Evolutionary conservation across 306 rosid species (phyloP).

Genomic region (Hippophae tibetana): DNA sequence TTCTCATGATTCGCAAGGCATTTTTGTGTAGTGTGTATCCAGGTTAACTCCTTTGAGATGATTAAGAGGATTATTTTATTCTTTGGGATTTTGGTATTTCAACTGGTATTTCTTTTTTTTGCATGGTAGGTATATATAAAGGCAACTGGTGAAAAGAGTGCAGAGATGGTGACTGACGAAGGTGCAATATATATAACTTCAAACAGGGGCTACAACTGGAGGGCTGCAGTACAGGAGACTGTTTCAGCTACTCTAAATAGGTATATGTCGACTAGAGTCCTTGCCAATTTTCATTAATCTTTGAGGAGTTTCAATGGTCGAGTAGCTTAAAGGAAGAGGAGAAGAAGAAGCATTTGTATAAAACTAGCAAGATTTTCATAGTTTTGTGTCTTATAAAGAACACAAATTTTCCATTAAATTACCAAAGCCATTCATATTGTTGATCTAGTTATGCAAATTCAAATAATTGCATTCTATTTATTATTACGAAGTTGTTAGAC

Average conservation of each 20-base stretch:
- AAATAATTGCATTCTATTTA: too few relatives aligned
- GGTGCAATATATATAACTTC: constrained; percentile 91
- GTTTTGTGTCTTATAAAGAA: too few relatives aligned
- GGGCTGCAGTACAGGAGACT: constrained; percentile 93
- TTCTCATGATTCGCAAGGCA: too few relatives aligned
- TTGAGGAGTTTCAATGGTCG: constrained; percentile 2
- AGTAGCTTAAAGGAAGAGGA: neutral
- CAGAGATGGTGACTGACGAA: constrained; percentile 97
- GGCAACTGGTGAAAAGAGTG: constrained; percentile 87
- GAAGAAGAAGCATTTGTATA: neutral
- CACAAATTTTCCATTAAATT: too few relatives aligned
- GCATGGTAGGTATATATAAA: constrained; percentile 65
- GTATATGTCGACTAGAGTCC: constrained; percentile 31
- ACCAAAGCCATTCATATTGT: too few relatives aligned
- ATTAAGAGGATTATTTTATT: neutral
- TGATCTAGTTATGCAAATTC: too few relatives aligned
- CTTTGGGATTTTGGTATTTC: neutral
- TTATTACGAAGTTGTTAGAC: too few relatives aligned
- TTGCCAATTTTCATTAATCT: constrained; percentile 3
- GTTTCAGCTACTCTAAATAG: constrained; percentile 98
- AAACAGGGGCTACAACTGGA: constrained; percentile 91
- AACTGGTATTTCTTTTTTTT: constrained; percentile 4
- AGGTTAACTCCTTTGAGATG: too few relatives aligned
- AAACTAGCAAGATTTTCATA: too few relatives aligned
- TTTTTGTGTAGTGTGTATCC: too few relatives aligned